Evolutionary conservation across 2,329 filamentous ascomycete species (phyloP).

Genomic region (Colletotrichum sp.): DNA sequence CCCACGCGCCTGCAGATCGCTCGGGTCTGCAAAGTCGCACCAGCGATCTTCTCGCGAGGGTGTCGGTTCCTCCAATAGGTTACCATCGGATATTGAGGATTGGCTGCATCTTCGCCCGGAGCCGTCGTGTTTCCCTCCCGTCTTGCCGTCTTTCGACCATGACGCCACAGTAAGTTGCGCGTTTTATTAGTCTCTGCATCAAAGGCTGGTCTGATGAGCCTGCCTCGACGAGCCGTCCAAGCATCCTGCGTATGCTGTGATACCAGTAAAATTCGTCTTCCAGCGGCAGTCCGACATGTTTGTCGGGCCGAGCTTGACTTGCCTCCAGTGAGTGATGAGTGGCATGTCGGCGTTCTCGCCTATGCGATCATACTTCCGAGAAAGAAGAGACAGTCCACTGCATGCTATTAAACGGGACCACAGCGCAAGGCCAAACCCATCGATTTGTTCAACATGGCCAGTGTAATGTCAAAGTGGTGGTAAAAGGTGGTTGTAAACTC

Average conservation of each 20-base stretch:
- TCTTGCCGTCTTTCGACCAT: not conserved
- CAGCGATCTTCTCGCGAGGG: not conserved
- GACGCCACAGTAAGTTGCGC: not conserved
- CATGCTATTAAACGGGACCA: slow-evolving; percentile 12
- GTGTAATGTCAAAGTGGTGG: slow-evolving; percentile 70
- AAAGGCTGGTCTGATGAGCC: not conserved
- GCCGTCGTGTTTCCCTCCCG: not conserved
- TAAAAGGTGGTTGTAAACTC: slow-evolving; percentile 41
- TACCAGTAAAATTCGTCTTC: not conserved
- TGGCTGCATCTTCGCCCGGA: not conserved
- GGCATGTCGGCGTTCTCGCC: not conserved
- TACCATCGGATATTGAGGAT: not conserved
- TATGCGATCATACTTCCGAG: not conserved
- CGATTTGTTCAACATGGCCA: slow-evolving; percentile 76
- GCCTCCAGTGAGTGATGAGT: not conserved
- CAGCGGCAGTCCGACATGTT: not conserved
- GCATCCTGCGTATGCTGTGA: not conserved
- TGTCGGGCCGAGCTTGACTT: not conserved
- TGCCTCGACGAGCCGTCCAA: not conserved
- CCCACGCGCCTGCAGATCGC: slow-evolving; percentile 18
- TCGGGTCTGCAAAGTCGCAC: not conserved
- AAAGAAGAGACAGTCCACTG: not conserved
- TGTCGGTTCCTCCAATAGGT: slow-evolving; percentile 7
- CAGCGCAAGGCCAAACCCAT: slow-evolving; percentile 70
- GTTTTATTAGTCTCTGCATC: not conserved